These are phyloP conservation scores for Neurospora sp. DNA, from an alignment of 495 filamentous ascomycete genomes.

Conservation along the genomic window DNA sequence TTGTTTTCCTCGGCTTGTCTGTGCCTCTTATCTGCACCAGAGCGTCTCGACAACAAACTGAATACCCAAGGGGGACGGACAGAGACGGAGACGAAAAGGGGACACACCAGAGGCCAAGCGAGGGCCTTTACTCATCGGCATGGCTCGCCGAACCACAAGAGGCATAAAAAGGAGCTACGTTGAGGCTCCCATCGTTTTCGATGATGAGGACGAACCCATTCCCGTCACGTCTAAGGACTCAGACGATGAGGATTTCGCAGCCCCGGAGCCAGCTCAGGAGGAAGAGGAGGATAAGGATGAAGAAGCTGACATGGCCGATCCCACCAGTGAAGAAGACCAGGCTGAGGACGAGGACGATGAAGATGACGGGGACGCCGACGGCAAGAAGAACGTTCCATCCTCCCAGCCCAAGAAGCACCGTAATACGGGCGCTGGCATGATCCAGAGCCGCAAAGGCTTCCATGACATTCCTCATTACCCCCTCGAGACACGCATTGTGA, in stretches of 20 bases:
- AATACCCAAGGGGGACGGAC: neutral
- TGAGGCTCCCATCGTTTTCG: conserved; percentile 12
- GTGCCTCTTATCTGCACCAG: neutral
- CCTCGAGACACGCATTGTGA: conserved; percentile 34
- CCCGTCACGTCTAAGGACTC: conserved; percentile 3
- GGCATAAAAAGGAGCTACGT: conserved; percentile 17
- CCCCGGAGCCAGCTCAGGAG: conserved; percentile 1
- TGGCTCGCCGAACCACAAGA: conserved; percentile 13
- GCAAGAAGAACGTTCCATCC: conserved; percentile 6
- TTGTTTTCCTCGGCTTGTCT: neutral
- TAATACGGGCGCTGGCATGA: conserved; percentile 16
- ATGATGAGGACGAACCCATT: conserved; percentile 18
- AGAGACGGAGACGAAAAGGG: neutral
- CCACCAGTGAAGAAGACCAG: conserved; percentile 3
- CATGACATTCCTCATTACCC: conserved; percentile 34
- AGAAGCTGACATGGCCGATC: conserved; percentile 8
- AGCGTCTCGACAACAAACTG: neutral
- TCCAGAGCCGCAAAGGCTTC: conserved; percentile 17
- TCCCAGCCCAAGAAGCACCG: conserved; percentile 11
- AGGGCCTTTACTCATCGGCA: neutral
- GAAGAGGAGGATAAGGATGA: conserved; percentile 11
- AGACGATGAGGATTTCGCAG: conserved; percentile 16
- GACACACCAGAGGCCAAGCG: neutral
- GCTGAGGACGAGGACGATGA: conserved; percentile 11
- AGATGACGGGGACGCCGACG: conserved; percentile 4